A percentile compares a stretch with the other conserved stretches of the same genome.
phyloP scores from a whole-genome alignment of 1,139 yeast genomes.

The Scheffersomyces titani region DNA sequence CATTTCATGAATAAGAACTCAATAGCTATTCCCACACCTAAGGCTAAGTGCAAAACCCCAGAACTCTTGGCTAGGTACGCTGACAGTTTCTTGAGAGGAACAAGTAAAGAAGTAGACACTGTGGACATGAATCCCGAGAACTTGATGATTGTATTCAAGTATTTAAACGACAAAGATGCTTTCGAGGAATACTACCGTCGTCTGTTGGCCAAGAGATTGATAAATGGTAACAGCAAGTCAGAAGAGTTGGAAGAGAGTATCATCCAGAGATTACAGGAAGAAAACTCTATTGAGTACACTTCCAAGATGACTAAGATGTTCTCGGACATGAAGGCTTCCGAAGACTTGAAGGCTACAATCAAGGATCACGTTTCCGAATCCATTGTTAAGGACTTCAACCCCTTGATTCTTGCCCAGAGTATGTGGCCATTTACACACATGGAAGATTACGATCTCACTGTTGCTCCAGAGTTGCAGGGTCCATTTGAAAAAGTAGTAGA shows the following conservation, averaged over 20 bases:
- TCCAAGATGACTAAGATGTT: constrained; percentile 96
- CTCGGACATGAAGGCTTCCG: constrained; percentile 87
- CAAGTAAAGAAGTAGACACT: constrained; percentile 68
- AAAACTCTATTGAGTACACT: constrained; percentile 90
- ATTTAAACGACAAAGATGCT: constrained; percentile 90
- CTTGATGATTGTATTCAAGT: constrained; percentile 83
- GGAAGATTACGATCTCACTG: constrained; percentile 42
- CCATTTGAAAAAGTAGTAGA: constrained; percentile 69
- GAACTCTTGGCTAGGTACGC: constrained; percentile 89
- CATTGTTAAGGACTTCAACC: constrained; percentile 64
- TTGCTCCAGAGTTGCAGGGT: constrained; percentile 56
- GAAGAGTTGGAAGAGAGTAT: constrained; percentile 84
- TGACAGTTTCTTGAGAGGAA: constrained; percentile 78
- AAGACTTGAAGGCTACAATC: constrained; percentile 71
- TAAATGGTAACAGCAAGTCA: constrained; percentile 80
- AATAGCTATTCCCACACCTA: constrained; percentile 67
- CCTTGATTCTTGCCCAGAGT: constrained; percentile 79
- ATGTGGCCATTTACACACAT: constrained; percentile 79
- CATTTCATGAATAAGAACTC: constrained; percentile 80
- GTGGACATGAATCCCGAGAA: constrained; percentile 79
- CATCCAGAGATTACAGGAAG: constrained; percentile 84
- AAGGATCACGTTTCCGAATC: constrained; percentile 47
- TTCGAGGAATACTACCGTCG: constrained; percentile 94
- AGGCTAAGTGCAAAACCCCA: constrained; percentile 67
- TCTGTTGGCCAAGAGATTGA: constrained; percentile 82